phyloP scores from a whole-genome alignment of 2,329 filamentous ascomycete genomes.

The Neopestalotiopsis rosae region DNA sequence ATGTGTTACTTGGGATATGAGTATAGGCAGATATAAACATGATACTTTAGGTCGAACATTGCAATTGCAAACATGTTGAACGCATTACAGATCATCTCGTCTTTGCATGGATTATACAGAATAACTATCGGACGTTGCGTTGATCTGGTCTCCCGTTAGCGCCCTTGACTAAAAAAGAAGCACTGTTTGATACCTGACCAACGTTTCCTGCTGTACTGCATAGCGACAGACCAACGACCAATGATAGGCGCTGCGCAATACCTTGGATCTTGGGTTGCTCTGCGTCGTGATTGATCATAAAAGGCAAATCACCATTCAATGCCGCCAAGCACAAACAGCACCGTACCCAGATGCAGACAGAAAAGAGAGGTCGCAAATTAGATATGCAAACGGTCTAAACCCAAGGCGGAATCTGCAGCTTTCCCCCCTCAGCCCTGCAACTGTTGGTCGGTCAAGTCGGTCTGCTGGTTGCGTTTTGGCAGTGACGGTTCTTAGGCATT shows the following conservation, averaged over 20 bases:
- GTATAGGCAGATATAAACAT: no score
- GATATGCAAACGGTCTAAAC: constrained; percentile 6
- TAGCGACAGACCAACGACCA: not conserved
- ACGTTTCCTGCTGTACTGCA: not conserved
- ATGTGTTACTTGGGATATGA: no score
- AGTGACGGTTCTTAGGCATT: constrained; percentile 14
- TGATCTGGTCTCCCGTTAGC: no score
- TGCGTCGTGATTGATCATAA: not conserved
- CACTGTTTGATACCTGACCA: no score
- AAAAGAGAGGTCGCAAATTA: not conserved
- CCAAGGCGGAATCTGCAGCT: constrained; percentile 1
- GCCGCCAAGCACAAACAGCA: not conserved
- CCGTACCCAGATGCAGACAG: no score
- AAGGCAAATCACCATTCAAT: not conserved
- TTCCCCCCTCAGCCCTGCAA: constrained; percentile 9
- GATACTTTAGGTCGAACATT: no score
- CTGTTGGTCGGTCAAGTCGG: not conserved
- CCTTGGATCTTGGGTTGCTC: not conserved
- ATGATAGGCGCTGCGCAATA: not conserved
- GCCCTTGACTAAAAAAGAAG: no score
- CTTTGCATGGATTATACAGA: no score
- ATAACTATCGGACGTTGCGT: no score
- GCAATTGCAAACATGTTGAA: no score
- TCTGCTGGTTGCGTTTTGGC: not conserved
- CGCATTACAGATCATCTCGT: no score